These are phyloP conservation scores for Tarenaya hassleriana DNA, from an alignment of 345 rosid species.

Conservation along the genomic window DNA sequence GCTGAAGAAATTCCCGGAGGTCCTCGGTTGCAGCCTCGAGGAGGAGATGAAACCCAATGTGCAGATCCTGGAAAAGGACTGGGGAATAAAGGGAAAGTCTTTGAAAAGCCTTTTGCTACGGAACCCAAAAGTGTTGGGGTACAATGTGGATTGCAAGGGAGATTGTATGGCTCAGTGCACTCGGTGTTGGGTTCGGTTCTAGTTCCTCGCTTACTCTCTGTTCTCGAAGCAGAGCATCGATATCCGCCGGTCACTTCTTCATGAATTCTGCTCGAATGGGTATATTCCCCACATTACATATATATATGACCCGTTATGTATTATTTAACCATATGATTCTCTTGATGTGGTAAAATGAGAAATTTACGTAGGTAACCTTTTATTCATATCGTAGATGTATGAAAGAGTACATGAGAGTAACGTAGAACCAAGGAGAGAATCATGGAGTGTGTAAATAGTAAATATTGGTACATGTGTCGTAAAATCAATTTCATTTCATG, in stretches of 20 bases:
- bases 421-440: too few species aligned
- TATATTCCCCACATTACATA: too few species aligned
- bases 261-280: too few species aligned
- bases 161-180: constrained; percentile 89
- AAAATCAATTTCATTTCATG: too few species aligned
- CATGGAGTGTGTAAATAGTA: too few species aligned
- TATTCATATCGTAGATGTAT: too few species aligned
- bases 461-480: too few species aligned
- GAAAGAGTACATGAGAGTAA: too few species aligned
- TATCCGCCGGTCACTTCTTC: not conserved
- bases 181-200: constrained; percentile 91
- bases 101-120: constrained; percentile 62
- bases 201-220: constrained; percentile 11
- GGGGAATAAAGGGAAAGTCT: constrained; percentile 78
- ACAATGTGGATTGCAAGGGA: constrained; percentile 87
- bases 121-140: constrained; percentile 89
- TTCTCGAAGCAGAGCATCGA: constrained; percentile 12
- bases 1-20: constrained; percentile 87
- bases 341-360: too few species aligned
- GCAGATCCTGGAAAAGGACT: constrained; percentile 55
- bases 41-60: constrained; percentile 65
- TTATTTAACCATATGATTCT: too few species aligned
- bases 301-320: too few species aligned
- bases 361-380: too few species aligned
- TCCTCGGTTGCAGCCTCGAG: constrained; percentile 72